A percentile compares a stretch with the other conserved stretches of the same genome.
Evolutionary conservation across 2,329 filamentous ascomycete genomes (phyloP).

Genomic region (Aureobasidium lini): DNA sequence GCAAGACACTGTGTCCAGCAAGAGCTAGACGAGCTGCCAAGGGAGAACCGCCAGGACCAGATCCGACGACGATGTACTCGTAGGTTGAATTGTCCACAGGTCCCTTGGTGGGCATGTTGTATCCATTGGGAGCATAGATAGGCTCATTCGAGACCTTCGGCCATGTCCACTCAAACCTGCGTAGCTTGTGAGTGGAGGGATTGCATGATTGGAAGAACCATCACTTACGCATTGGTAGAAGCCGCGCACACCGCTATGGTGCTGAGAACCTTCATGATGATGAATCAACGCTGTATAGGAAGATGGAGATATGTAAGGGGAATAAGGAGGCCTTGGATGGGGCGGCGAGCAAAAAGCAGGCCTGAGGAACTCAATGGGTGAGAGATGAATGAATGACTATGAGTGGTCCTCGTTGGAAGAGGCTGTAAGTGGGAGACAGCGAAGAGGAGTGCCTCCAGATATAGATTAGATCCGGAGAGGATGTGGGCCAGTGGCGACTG

Average conservation of each 20-base stretch:
- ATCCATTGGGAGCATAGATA: neutral
- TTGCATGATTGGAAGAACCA: neutral
- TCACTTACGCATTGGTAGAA: neutral
- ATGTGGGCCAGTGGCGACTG: neutral
- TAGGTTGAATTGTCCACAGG: constrained; percentile 31
- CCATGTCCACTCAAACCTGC: constrained; percentile 5
- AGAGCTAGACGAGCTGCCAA: constrained; percentile 53
- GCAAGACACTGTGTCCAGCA: constrained; percentile 52
- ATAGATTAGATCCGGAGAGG: neutral
- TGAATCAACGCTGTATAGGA: neutral
- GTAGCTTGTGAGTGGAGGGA: neutral
- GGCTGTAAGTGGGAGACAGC: neutral
- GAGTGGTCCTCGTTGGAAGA: neutral
- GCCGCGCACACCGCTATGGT: neutral
- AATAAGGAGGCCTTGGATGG: neutral
- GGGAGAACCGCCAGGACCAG: constrained; percentile 52
- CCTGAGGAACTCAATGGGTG: neutral
- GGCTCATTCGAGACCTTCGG: neutral
- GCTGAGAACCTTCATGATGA: neutral
- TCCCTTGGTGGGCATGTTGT: neutral
- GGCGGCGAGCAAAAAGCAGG: neutral
- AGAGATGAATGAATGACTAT: constrained; percentile 1
- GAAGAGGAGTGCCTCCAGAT: neutral
- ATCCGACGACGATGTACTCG: constrained; percentile 57
- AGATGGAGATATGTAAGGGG: neutral